Conservation (phyloP, 768 basidiomycete genomes). For the Crassisporium funariophilum region DNA sequence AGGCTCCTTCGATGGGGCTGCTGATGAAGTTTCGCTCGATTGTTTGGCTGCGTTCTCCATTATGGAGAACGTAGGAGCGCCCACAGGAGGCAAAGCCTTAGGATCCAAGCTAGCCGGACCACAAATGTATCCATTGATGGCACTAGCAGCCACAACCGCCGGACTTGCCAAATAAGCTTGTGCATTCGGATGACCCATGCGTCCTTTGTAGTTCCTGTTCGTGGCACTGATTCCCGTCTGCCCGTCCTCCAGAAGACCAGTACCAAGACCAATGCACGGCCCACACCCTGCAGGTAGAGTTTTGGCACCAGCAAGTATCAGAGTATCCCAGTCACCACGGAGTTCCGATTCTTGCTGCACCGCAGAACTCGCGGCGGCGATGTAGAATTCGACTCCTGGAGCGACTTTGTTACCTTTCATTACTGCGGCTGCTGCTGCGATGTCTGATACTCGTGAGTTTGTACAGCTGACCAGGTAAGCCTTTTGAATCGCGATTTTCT, state of each 20-base stretch:
- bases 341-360: conserved; percentile 91
- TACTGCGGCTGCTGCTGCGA: conserved; percentile 90
- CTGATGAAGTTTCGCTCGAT: conserved; percentile 31
- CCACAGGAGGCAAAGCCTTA: conserved; percentile 47
- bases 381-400: conserved; percentile 92
- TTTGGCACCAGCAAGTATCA: conserved; percentile 89
- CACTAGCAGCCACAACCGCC: conserved; percentile 95
- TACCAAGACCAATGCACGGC: conserved; percentile 96
- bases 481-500: conserved; percentile 85
- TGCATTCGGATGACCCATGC: conserved; percentile 96
- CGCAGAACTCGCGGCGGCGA: conserved; percentile 90
- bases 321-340: conserved; percentile 84
- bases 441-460: conserved; percentile 94
- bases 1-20: conserved; percentile 50
- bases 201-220: conserved; percentile 98
- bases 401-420: conserved; percentile 81
- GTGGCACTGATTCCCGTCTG: conserved; percentile 97
- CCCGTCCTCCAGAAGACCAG: conserved; percentile 90
- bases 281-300: conserved; percentile 95
- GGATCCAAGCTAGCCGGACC: conserved; percentile 73
- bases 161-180: conserved; percentile 96
- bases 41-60: conserved; percentile 31
- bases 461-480: conserved; percentile 99
- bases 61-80: conserved; percentile 61
- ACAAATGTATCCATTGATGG: conserved; percentile 88